phyloP scores from a whole-genome alignment of 2,329 filamentous ascomycete genomes.

The Cladosporium cucumerinum region DNA sequence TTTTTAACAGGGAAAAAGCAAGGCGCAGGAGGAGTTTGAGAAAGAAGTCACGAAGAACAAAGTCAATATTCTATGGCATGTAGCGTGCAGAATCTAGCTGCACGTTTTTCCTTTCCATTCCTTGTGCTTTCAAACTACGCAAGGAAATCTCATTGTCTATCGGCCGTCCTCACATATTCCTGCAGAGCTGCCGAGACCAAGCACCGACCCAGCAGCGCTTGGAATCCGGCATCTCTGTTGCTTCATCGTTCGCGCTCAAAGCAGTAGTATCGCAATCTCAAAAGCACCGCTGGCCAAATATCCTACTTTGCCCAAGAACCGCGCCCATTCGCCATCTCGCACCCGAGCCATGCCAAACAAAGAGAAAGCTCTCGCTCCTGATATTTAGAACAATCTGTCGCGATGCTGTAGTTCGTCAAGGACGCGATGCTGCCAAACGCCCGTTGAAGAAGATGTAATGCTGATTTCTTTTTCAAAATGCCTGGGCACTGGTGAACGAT shows the following conservation, averaged over 20 bases:
- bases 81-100: slow-evolving; percentile 11
- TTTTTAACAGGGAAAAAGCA: slow-evolving; percentile 4
- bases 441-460: not conserved
- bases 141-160: not conserved
- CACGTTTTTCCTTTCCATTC: not conserved
- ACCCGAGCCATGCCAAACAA: not conserved
- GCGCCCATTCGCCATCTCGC: not conserved
- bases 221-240: not conserved
- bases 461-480: not conserved
- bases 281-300: slow-evolving; percentile 1
- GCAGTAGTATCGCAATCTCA: not conserved
- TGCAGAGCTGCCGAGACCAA: not conserved
- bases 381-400: not conserved
- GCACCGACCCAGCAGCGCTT: not conserved
- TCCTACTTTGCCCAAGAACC: not conserved
- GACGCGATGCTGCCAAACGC: slow-evolving; percentile 10
- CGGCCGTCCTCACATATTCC: not conserved
- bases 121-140: not conserved
- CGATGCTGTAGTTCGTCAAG: not conserved
- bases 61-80: slow-evolving; percentile 4
- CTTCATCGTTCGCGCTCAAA: not conserved
- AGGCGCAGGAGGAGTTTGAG: slow-evolving; percentile 13
- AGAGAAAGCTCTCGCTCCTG: not conserved
- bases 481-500: not conserved
- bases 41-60: slow-evolving; percentile 6